Evolutionary conservation across 306 rosid genomes (phyloP).

Genomic region (Vigna reflexopilosa): DNA sequence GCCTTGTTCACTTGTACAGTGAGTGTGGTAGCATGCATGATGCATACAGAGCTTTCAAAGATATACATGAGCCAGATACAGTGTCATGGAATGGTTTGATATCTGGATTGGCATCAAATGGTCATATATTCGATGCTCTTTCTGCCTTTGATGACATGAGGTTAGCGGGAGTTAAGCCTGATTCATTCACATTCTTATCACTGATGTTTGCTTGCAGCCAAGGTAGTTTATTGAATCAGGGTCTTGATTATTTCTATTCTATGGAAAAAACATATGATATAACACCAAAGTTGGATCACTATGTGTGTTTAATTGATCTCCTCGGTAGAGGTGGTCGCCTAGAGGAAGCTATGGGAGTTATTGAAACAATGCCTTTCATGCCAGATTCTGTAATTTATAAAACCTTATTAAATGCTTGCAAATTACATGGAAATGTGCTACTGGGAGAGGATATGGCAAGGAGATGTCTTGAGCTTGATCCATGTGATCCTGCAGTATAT

Average conservation of each 20-base stretch:
- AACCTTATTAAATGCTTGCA: slow-evolving; percentile 70
- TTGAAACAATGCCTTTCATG: slow-evolving; percentile 61
- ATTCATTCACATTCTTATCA: slow-evolving; percentile 56
- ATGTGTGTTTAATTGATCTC: slow-evolving; percentile 66
- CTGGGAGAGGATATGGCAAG: slow-evolving; percentile 74
- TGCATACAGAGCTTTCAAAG: slow-evolving; percentile 60
- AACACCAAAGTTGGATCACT: slow-evolving; percentile 64
- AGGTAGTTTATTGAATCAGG: slow-evolving; percentile 59
- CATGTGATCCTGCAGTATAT: slow-evolving; percentile 66
- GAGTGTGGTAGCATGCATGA: slow-evolving; percentile 62
- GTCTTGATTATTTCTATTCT: slow-evolving; percentile 62
- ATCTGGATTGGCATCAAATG: slow-evolving; percentile 63
- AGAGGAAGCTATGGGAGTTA: slow-evolving; percentile 68
- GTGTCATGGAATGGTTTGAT: slow-evolving; percentile 77
- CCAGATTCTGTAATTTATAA: slow-evolving; percentile 61
- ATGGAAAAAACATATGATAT: slow-evolving; percentile 58
- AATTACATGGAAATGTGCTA: slow-evolving; percentile 57
- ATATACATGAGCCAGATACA: slow-evolving; percentile 54
- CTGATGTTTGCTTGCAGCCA: slow-evolving; percentile 75
- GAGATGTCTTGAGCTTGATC: slow-evolving; percentile 68
- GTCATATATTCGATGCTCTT: slow-evolving; percentile 54
- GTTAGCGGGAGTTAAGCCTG: slow-evolving; percentile 63
- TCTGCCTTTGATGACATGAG: slow-evolving; percentile 76
- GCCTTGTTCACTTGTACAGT: slow-evolving; percentile 67
- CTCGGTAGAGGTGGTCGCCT: slow-evolving; percentile 68